Base-by-base conservation (phyloP, 202 grass and related monocot genomes). In the Setaria viridis region DNA sequence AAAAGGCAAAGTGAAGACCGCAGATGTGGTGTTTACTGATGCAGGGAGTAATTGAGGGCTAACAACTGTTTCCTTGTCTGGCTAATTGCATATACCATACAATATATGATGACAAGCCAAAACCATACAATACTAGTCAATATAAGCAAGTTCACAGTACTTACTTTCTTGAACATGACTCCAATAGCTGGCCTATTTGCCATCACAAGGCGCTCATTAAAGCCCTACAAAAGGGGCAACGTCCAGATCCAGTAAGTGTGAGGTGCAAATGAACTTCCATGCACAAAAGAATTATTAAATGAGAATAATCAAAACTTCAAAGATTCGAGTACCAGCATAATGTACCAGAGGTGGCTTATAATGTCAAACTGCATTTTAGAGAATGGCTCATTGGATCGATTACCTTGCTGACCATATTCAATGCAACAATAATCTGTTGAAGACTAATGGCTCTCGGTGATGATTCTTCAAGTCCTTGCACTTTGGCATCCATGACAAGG, bases 391-490 rank as follows among this genome's bases (percentile, higher is more conserved):
- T 41, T 41, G 41, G 47, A 60, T 35, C 21, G 73, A 78, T 88
- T 79, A 99, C 96, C 96, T 99, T 99, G 93, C 90, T 95, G 80
- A 95, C 72, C 86, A 94, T 94, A 93, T 91, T 94, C 72, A 99
- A 87, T 54, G 96, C 96, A 91, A 91, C 85, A 72, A 96, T 94
- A 80, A 96, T 99, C 76, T 94, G 96, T 76, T 94, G 96, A 75
- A 95, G 86, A 34, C 67, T 86, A 34, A 70, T 57, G 2, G 77
- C 76, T 80, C 88, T 92, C 54, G 82, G 78, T 51, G 88, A 92
- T 72, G 88, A 90, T 87, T 95, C 96, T 69, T 93, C 90, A 48
- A 91, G 84, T 55, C 76, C 90, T 88, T 85, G 81, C 64, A 67
- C 45, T 94, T 99, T 96, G 70, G 88, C 81, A 88, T 95, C 85